Conservation (phyloP, 176 grass and related monocot genomes). For the Avena eriantha region DNA sequence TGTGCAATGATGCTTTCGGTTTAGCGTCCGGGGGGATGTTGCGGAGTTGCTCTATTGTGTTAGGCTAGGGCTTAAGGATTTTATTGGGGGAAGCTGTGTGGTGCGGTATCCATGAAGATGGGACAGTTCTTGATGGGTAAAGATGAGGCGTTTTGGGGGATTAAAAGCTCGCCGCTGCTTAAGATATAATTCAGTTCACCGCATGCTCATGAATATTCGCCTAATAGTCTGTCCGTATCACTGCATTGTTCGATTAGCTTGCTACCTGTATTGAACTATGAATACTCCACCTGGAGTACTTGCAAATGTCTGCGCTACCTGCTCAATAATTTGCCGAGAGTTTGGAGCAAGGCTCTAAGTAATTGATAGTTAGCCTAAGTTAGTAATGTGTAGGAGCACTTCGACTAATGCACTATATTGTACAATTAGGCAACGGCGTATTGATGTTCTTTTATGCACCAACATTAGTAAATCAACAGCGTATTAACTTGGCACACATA, state of each 20-base stretch:
- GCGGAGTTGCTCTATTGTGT: neutral
- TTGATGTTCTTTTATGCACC: constrained; percentile 53
- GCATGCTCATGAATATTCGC: neutral
- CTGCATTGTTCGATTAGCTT: neutral
- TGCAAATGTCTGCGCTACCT: neutral
- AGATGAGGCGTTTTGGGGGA: neutral
- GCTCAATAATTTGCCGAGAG: neutral
- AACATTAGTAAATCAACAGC: constrained; percentile 55
- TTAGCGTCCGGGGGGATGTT: neutral
- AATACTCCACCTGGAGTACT: no score
- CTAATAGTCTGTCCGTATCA: neutral
- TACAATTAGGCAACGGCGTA: constrained; percentile 36
- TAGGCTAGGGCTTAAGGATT: neutral
- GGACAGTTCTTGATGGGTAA: constrained; percentile 17
- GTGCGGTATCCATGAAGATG: neutral
- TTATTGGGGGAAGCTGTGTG: neutral
- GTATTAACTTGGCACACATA: constrained; percentile 61
- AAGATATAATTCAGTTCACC: neutral
- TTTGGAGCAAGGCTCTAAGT: neutral
- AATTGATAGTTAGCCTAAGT: constrained; percentile 1
- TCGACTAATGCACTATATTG: constrained; percentile 45
- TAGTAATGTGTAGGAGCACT: neutral
- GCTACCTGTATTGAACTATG: no score
- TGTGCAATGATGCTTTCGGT: neutral
- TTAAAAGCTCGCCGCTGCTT: neutral